phyloP scores from a whole-genome alignment of 2,329 filamentous ascomycete species.

The Microsporum ferrugineum region DNA sequence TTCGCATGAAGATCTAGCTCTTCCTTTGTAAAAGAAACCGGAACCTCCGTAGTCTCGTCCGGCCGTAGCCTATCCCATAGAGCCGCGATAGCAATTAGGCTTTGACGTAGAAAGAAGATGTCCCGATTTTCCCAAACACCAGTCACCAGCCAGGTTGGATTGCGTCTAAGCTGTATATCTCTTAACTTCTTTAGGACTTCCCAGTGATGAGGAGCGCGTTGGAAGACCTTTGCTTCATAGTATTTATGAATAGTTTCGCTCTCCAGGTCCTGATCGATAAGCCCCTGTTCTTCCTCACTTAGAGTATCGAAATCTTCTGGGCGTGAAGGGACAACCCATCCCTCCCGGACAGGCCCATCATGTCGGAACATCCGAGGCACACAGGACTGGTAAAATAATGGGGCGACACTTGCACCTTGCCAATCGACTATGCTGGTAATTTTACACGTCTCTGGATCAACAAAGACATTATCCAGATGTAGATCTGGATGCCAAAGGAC shows the following conservation, averaged over 20 bases:
- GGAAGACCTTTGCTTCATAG: conserved; percentile 24
- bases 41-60: conserved; percentile 9
- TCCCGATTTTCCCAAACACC: conserved; percentile 25
- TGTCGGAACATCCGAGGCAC: conserved; percentile 24
- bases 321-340: conserved; percentile 22
- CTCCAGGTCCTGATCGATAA: conserved; percentile 22
- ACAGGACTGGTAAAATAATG: conserved; percentile 21
- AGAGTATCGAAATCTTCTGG: conserved; percentile 22
- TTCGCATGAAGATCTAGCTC: conserved; percentile 17
- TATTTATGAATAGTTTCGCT: conserved; percentile 27
- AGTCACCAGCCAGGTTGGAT: conserved; percentile 23
- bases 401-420: conserved; percentile 20
- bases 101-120: conserved; percentile 25
- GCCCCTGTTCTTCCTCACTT: conserved; percentile 18
- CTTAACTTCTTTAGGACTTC: conserved; percentile 16
- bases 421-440: conserved; percentile 25
- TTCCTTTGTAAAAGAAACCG: neutral
- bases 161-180: conserved; percentile 17
- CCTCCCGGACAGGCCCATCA: conserved; percentile 20
- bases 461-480: conserved; percentile 24
- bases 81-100: conserved; percentile 9
- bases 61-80: conserved; percentile 17
- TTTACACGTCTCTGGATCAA: conserved; percentile 20
- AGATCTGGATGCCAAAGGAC: conserved; percentile 14
- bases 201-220: conserved; percentile 22